phyloP scores from a whole-genome alignment of 495 filamentous ascomycete species.

The Echria macrotheca region DNA sequence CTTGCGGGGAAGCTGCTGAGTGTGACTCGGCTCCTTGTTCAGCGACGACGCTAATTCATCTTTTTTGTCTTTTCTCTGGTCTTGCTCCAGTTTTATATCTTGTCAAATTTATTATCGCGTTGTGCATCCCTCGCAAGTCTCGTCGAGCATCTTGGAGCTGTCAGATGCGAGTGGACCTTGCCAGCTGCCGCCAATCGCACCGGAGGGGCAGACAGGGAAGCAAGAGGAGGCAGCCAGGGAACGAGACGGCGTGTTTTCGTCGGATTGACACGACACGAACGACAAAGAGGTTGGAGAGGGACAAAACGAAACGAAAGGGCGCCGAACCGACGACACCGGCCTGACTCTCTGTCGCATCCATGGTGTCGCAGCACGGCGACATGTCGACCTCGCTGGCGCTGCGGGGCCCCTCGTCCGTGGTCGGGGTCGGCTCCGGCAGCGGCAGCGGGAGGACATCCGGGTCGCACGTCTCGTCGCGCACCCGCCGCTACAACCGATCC shows the following conservation, averaged over 20 bases:
- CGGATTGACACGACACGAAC: too few species aligned
- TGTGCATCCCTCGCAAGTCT: too few species aligned
- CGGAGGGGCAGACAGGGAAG: conserved; percentile 5
- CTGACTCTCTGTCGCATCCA: conserved; percentile 24
- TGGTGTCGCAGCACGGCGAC: conserved; percentile 70
- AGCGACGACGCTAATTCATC: too few species aligned
- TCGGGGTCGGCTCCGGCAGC: conserved; percentile 22
- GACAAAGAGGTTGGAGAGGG: not conserved
- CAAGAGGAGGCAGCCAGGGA: conserved; percentile 20
- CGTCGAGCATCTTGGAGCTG: too few species aligned
- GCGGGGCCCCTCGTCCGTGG: conserved; percentile 54
- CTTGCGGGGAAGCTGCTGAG: not conserved
- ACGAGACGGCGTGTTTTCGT: too few species aligned
- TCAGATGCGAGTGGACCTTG: too few species aligned
- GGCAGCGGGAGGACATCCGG: conserved; percentile 37
- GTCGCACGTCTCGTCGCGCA: conserved; percentile 56
- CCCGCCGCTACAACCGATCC: conserved; percentile 70
- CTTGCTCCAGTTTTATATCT: too few species aligned
- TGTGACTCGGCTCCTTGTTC: not conserved
- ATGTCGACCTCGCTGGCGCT: conserved; percentile 45
- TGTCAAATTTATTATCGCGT: too few species aligned
- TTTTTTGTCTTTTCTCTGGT: too few species aligned
- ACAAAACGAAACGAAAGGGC: not conserved
- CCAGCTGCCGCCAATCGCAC: conserved; percentile 16
- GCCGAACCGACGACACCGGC: not conserved